A percentile compares a stretch with the other conserved stretches of the same genome.
Evolutionary conservation across 2,329 filamentous ascomycete species (phyloP).

Genomic region (Phialophora macrospora): DNA sequence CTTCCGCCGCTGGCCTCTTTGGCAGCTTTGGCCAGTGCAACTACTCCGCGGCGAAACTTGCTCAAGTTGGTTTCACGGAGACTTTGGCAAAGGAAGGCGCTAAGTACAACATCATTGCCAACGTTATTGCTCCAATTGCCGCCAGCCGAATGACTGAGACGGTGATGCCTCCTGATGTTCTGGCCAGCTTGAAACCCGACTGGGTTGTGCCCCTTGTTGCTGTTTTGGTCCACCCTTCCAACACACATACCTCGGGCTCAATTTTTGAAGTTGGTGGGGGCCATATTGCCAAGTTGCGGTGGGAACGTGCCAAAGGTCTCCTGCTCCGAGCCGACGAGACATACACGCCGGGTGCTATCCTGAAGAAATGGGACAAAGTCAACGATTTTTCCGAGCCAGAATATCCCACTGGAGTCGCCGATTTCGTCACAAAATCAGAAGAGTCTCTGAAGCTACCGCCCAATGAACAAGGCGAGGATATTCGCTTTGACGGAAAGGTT

Average conservation of each 20-base stretch:
- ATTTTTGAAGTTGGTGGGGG: conserved; percentile 96
- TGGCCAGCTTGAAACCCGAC: conserved; percentile 83
- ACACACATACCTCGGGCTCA: conserved; percentile 78
- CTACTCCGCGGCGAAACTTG: conserved; percentile 95
- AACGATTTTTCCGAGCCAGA: conserved; percentile 83
- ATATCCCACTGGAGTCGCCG: conserved; percentile 81
- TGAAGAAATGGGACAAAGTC: conserved; percentile 88
- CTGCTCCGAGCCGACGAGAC: conserved; percentile 86
- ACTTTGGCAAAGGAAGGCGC: conserved; percentile 95
- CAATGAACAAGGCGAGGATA: conserved; percentile 72
- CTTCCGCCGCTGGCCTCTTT: conserved; percentile 93
- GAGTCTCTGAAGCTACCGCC: conserved; percentile 77
- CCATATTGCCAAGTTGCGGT: conserved; percentile 88
- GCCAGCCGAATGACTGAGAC: conserved; percentile 95
- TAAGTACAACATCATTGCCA: conserved; percentile 97
- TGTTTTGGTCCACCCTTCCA: conserved; percentile 82
- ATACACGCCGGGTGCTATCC: conserved; percentile 84
- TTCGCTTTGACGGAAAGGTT: conserved; percentile 83
- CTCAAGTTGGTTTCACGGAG: conserved; percentile 95
- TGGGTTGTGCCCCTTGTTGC: conserved; percentile 96
- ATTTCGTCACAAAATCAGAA: conserved; percentile 86
- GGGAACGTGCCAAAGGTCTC: conserved; percentile 89
- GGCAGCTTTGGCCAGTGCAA: conserved; percentile 95
- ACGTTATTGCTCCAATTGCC: conserved; percentile 93
- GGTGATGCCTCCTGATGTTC: conserved; percentile 90